phyloP scores from a whole-genome alignment of 805 yeast genomes.

The Ogataea dorogensis region DNA sequence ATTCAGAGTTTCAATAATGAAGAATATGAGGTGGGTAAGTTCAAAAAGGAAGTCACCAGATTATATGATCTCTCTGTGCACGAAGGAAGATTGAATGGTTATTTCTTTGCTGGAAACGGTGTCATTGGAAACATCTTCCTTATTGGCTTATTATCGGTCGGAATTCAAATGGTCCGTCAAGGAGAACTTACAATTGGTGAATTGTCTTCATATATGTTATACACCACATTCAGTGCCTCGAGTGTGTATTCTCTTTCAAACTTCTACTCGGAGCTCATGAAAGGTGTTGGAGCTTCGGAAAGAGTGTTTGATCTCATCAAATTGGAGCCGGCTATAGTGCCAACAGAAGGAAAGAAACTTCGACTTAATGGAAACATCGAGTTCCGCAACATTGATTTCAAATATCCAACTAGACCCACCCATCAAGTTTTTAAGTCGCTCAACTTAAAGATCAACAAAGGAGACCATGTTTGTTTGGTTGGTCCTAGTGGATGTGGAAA shows the following conservation, averaged over 20 bases:
- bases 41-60: conserved; percentile 66
- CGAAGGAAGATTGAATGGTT: conserved; percentile 78
- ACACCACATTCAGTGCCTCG: conserved; percentile 91
- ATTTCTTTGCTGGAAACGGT: conserved; percentile 76
- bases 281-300: conserved; percentile 95
- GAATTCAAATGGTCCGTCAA: conserved; percentile 74
- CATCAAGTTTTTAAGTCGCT: conserved; percentile 62
- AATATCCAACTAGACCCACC: conserved; percentile 82
- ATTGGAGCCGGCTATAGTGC: conserved; percentile 67
- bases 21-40: conserved; percentile 68
- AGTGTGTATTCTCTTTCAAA: conserved; percentile 88
- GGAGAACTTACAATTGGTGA: conserved; percentile 87
- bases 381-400: conserved; percentile 64
- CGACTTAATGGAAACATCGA: conserved; percentile 52
- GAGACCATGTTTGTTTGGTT: conserved; percentile 88
- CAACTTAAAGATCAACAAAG: conserved; percentile 62
- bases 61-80: conserved; percentile 65
- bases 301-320: conserved; percentile 85
- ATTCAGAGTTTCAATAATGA: conserved; percentile 93
- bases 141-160: conserved; percentile 73
- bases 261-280: conserved; percentile 92
- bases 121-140: conserved; percentile 80
- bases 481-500: conserved; percentile 99
- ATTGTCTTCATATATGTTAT: conserved; percentile 89
- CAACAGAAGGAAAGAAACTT: conserved; percentile 58